Conservation (phyloP, 805 yeast species). For the Yarrowia yakushimensis region DNA sequence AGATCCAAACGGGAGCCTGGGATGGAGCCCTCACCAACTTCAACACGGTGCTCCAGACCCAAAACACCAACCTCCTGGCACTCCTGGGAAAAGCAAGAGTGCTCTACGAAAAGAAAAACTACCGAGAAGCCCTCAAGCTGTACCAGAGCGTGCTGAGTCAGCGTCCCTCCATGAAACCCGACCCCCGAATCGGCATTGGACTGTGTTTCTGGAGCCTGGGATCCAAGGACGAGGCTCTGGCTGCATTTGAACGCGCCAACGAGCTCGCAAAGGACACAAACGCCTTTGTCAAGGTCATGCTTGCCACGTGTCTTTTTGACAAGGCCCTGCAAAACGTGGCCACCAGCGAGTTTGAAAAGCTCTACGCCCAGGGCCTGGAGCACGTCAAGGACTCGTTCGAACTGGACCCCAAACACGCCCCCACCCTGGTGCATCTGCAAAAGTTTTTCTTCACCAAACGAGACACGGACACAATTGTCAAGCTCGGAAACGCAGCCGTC, state of each 20-base stretch:
- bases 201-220: constrained; percentile 87
- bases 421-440: constrained; percentile 62
- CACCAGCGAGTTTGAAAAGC: constrained; percentile 49
- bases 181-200: constrained; percentile 93
- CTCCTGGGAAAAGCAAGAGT: constrained; percentile 81
- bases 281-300: constrained; percentile 18
- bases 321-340: constrained; percentile 54
- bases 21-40: constrained; percentile 70
- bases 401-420: constrained; percentile 50
- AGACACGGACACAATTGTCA: constrained; percentile 55
- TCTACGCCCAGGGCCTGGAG: constrained; percentile 57
- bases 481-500: constrained; percentile 52
- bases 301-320: constrained; percentile 58
- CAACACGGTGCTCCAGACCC: constrained; percentile 54
- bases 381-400: constrained; percentile 42
- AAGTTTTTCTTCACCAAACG: constrained; percentile 68
- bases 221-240: constrained; percentile 69
- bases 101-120: constrained; percentile 67
- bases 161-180: constrained; percentile 75
- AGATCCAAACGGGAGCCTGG: constrained; percentile 54
- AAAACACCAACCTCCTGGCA: constrained; percentile 68
- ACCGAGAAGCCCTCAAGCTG: constrained; percentile 65
- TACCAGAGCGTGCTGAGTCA: constrained; percentile 78
- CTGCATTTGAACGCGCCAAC: constrained; percentile 78
- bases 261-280: constrained; percentile 58